Evolutionary conservation across 371 early-diverging fungal genomes (phyloP).

Genomic region (Smittium culicis): DNA sequence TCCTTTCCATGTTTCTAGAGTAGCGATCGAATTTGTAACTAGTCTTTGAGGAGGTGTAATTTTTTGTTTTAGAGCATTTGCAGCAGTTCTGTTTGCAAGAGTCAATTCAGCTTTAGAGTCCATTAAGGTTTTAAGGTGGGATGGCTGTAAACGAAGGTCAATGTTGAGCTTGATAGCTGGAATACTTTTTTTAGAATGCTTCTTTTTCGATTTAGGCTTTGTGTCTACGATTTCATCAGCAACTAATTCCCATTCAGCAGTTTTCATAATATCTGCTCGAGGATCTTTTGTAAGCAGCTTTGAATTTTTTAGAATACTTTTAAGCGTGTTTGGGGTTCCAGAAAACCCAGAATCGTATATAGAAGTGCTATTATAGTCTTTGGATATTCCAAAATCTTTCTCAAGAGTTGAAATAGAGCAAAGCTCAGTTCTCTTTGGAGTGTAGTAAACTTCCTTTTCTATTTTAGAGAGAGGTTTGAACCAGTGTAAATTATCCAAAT

Average conservation of each 20-base stretch:
- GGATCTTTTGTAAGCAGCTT: not conserved
- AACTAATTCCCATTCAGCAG: not conserved
- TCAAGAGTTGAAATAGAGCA: not conserved
- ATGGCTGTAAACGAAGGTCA: not conserved
- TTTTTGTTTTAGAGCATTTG: constrained; percentile 1
- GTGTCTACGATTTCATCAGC: not conserved
- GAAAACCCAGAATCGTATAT: not conserved
- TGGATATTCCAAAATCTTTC: not conserved
- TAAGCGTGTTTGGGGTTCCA: not conserved
- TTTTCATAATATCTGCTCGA: not conserved
- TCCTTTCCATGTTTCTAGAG: constrained; percentile 28
- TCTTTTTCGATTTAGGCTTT: not conserved
- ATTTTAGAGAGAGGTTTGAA: not conserved
- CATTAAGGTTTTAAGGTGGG: constrained; percentile 3
- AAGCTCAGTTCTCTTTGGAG: not conserved
- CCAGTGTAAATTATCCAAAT: not conserved
- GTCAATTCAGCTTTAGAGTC: constrained; percentile 5
- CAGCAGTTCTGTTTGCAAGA: not conserved
- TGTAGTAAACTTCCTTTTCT: constrained; percentile 3
- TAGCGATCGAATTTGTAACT: constrained; percentile 9
- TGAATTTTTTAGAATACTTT: not conserved
- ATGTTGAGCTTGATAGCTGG: not conserved
- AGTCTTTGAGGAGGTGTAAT: constrained; percentile 12
- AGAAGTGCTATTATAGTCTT: not conserved
- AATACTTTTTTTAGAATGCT: not conserved